Percentiles rank a stretch among this genome's conserved stretches.
Conservation (phyloP, 129 eudicot species). For the Sambucus nigra region DNA sequence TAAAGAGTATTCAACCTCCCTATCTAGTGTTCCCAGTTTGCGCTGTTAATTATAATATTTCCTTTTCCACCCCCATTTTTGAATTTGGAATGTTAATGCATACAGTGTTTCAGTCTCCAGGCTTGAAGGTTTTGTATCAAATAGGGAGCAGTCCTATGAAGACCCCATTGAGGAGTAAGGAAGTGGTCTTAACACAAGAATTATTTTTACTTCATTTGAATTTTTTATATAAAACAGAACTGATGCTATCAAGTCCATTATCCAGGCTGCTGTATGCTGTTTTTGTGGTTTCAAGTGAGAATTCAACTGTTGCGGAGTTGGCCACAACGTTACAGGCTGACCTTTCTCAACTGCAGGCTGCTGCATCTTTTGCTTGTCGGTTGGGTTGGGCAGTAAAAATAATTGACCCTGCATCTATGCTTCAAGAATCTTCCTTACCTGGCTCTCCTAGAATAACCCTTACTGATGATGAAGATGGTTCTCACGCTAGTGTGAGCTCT, state of each 20-base stretch:
- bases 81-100: slow-evolving; percentile 21
- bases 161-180: slow-evolving; percentile 99
- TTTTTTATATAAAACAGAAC: slow-evolving; percentile 10
- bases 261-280: slow-evolving; percentile 98
- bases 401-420: slow-evolving; percentile 86
- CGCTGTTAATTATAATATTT: slow-evolving; percentile 9
- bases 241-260: slow-evolving; percentile 15
- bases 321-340: slow-evolving; percentile 93
- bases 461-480: slow-evolving; percentile 57
- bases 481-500: slow-evolving; percentile 51
- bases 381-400: slow-evolving; percentile 93
- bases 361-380: slow-evolving; percentile 96
- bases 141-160: slow-evolving; percentile 97
- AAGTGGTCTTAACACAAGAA: slow-evolving; percentile 4
- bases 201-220: neutral
- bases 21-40: neutral
- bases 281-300: slow-evolving; percentile 96
- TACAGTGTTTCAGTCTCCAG: slow-evolving; percentile 66
- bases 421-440: slow-evolving; percentile 58
- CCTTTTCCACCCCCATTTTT: slow-evolving; percentile 4
- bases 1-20: neutral
- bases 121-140: slow-evolving; percentile 98
- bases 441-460: slow-evolving; percentile 37
- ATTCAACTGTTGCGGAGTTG: slow-evolving; percentile 92
- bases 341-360: slow-evolving; percentile 89